Base-by-base conservation (phyloP, 495 filamentous ascomycete genomes). In the Pseudevernia furfuracea region DNA sequence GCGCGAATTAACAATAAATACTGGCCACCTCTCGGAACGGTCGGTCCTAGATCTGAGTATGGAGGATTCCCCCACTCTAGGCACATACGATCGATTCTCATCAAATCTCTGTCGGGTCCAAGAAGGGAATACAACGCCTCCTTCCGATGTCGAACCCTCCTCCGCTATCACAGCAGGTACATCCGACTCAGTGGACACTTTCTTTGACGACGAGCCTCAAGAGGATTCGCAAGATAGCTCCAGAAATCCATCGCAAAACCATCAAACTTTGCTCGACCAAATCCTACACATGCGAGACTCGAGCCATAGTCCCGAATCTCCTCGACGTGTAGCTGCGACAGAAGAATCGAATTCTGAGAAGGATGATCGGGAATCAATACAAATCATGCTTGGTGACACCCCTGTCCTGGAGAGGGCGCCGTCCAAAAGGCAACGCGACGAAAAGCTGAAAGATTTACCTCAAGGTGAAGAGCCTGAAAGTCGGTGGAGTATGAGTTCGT, bases 121-220 rank as follows among this genome's bases (percentile, higher is more conserved):
- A 38, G 69, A 76, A 53, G 74, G 78, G 59, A 74, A 79, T 43
- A 77, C 81, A 58, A 68, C 73, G 1, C 82, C 82, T 17, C 73
- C 73, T 48, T 83, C 80, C 19, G 78, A 81, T 10, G 67, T 81
- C 23, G 82, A 68, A 37, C 77, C 78, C 32, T 59, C 66, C 4
- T 79, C 78, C 11, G 73, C 76, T 6, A 49, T 75, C 36, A 79
- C 78, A 5, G 70, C 75, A 14, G 72, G 67, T 30, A 80, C 89
- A 14, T 76, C 71, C n/a, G 82, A 80, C 11, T 81, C 83, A 25
- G 83, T 81, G 57, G 80, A 80, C n/a, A 89, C 85, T 10, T 80
- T 84, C 64, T 88, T 90, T 68, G 89, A 91, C 62, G 80, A 79
- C 38, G 88, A 91, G 59, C 83, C 84, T 48, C 88, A 90, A 69